Conservation (phyloP, 345 rosid genomes). For the Heritiera littoralis region DNA sequence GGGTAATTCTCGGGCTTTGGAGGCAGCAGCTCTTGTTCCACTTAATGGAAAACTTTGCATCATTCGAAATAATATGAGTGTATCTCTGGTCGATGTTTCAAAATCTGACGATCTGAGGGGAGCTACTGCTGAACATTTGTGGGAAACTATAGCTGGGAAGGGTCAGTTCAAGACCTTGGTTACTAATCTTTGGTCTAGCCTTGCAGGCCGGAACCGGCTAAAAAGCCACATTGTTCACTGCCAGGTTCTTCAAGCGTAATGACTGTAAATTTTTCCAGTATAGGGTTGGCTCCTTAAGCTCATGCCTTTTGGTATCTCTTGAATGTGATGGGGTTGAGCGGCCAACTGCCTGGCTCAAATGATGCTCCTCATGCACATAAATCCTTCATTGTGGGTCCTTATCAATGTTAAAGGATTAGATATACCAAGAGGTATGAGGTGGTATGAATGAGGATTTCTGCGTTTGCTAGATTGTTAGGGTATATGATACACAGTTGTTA, state of each 20-base stretch:
- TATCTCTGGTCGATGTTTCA: conserved; percentile 60
- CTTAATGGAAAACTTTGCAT: conserved; percentile 68
- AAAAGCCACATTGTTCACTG: conserved; percentile 76
- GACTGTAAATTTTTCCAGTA: background rate
- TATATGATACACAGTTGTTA: conserved; percentile 15
- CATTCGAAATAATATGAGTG: conserved; percentile 71
- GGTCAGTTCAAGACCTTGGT: conserved; percentile 70
- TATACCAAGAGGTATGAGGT: conserved; percentile 10
- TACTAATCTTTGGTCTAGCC: conserved; percentile 64
- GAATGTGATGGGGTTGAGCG: background rate
- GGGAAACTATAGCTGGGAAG: conserved; percentile 66
- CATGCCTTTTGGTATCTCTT: conserved; percentile 17
- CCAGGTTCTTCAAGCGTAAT: conserved; percentile 69
- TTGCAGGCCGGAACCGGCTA: conserved; percentile 67
- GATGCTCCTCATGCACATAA: background rate
- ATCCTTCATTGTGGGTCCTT: background rate
- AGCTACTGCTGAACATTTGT: conserved; percentile 57
- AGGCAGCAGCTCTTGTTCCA: conserved; percentile 74
- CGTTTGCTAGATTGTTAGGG: conserved; percentile 17
- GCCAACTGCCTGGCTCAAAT: background rate
- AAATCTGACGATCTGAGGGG: conserved; percentile 44
- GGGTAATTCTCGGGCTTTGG: conserved; percentile 65
- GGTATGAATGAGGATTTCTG: conserved; percentile 5
- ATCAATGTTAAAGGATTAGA: conserved; percentile 1
- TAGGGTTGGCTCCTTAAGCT: conserved; percentile 8